These are phyloP conservation scores for Dispira parvispora DNA, from an alignment of 192 early-diverging fungal genomes.

Conservation along the genomic window DNA sequence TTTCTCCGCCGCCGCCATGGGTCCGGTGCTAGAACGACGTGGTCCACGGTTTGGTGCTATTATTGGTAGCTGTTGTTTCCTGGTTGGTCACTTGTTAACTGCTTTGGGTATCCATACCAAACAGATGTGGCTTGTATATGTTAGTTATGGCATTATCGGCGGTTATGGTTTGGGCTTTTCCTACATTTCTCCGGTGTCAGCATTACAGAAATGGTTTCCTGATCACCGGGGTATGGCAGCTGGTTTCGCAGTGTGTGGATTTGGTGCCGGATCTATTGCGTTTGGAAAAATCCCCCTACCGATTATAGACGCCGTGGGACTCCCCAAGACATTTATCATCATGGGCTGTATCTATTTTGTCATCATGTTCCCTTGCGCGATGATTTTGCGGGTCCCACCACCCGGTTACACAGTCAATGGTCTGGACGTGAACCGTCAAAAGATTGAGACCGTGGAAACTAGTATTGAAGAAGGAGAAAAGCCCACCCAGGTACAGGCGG, in stretches of 20 bases:
- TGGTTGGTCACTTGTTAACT: slow-evolving; percentile 33
- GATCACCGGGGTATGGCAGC: slow-evolving; percentile 36
- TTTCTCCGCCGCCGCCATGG: slow-evolving; percentile 31
- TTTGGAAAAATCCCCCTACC: slow-evolving; percentile 44
- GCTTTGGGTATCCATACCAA: slow-evolving; percentile 33
- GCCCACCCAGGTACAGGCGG: background rate
- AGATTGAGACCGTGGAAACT: slow-evolving; percentile 15
- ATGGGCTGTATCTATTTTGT: slow-evolving; percentile 44
- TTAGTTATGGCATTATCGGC: slow-evolving; percentile 46
- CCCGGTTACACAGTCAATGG: slow-evolving; percentile 49
- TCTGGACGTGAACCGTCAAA: slow-evolving; percentile 27
- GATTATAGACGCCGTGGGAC: slow-evolving; percentile 33
- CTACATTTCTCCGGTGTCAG: slow-evolving; percentile 43
- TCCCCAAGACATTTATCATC: slow-evolving; percentile 45
- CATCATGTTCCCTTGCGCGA: slow-evolving; percentile 32
- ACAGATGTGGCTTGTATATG: slow-evolving; percentile 39
- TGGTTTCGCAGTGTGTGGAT: slow-evolving; percentile 53
- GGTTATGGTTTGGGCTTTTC: slow-evolving; percentile 41
- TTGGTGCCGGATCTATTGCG: slow-evolving; percentile 55
- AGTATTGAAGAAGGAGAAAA: slow-evolving; percentile 7
- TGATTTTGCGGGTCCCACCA: slow-evolving; percentile 41
- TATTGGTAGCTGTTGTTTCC: slow-evolving; percentile 30
- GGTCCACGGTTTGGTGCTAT: slow-evolving; percentile 31
- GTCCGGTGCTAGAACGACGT: slow-evolving; percentile 41
- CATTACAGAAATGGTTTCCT: slow-evolving; percentile 47